Evolutionary conservation across 2,329 filamentous ascomycete genomes (phyloP), one percentile per base, ranked within the genome.

Genomic region (Verticillium klebahnii): DNA sequence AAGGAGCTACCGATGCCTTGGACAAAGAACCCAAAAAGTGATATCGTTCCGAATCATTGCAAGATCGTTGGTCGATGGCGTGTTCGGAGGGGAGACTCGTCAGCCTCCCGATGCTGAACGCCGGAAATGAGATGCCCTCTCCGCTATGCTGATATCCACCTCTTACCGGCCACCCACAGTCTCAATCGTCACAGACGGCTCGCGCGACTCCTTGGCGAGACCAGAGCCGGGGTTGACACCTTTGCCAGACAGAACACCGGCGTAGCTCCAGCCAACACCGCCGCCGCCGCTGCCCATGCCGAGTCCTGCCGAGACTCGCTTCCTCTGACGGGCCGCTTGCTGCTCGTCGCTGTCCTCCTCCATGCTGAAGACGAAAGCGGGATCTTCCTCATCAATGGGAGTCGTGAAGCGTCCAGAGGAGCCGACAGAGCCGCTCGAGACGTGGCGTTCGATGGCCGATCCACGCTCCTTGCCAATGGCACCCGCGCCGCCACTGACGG

Each of bases 341-440:
- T 81, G 75, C 25, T 80, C 75, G 36, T 86, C 84, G 25, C 84
- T 83, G 31, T 85, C 84, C 61, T 86, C 84, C 66, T 89, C 86
- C 85, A 89, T 88, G 69, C 78, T 84, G 70, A 89, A 89, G 15
- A 89, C 83, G 66, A 88, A 87, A 31, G 85, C 82, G 4, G 83
- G 78, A 61, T 88, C 85, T 67, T 89, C 86, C 69, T 88, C 86
- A 63, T 88, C 85, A 64, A 89, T 88, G 3, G 85, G 85, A 1
- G 85, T 88, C 1, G 85, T 85, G 70, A 87, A 87, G 17, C 86
- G 78, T 23, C 83, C 84, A 23, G 75, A 80, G 57, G 83, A 85
- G 66, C 82, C 79, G 67, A 86, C 81, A 66, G 85, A 87, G 34
- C 81, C 81, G 61, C 80, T 85, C 67, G 85, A 88, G 39, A 86